Evolutionary conservation across 495 filamentous ascomycete genomes (phyloP), one percentile per base, ranked within the genome.

Genomic region (Barbatosphaeria neglecta): DNA sequence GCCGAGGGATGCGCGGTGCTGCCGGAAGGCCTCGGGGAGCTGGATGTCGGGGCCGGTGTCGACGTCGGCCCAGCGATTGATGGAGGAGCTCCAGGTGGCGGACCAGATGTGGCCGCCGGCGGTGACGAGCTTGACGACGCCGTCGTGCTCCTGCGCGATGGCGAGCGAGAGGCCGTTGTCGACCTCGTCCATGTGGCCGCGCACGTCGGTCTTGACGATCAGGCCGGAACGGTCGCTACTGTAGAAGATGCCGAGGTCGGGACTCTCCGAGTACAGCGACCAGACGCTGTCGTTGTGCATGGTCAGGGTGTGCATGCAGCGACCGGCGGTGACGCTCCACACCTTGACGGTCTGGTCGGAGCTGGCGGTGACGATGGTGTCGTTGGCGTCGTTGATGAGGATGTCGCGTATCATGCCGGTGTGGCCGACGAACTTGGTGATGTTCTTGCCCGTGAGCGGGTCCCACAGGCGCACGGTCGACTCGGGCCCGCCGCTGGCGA

Each of bases 211-310:
- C 71, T 96, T 97, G 27, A 88, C 90, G 37, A 97, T 84, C 45
- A 96, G 60, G 2, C 92, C 92, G 4, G 86, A 88, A 18, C 89
- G 77, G 61, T 98, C 92, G 55, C 84, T 86, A 25, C 90, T 96
- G 65, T 96, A 95, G 60, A 97, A 95, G 11, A 95, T 77, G 4
- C 83, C 82, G 3, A 98, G 75, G 39, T 82, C 70, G 7, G 89
- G 89, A 54, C 95, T 78, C 43, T 90, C 81, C 0, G 92, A 95
- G 57, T 83, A 93, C 17, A 98, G 73, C 22, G 88, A 92, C 92
- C 92, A 98, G 17, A 98, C 90, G 59, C 89, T 95, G 56, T 93
- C 87, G 60, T 92, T 94, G 60, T 98, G 92, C 92, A 97, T 97
- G 15, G 89, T 95, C 45, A 98, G 72, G 4, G 93, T 98, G 65